phyloP scores from a whole-genome alignment of 2,329 filamentous ascomycete genomes.

The Verticillium isaacii region DNA sequence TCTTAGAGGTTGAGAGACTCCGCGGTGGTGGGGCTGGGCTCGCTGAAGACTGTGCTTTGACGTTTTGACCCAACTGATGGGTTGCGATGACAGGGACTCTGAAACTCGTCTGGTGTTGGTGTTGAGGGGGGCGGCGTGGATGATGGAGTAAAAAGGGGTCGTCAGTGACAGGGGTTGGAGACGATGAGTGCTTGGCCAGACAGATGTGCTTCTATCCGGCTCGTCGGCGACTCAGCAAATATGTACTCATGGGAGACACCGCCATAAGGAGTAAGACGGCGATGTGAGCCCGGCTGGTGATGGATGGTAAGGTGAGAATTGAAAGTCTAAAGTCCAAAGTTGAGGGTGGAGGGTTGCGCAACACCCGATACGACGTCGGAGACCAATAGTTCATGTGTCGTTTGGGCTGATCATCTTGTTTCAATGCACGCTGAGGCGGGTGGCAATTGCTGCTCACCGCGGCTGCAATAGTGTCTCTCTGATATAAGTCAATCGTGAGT shows the following conservation, averaged over 20 bases:
- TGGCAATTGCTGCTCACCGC: neutral
- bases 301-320: no score
- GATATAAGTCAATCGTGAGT: neutral
- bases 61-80: neutral
- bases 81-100: slow-evolving; percentile 4
- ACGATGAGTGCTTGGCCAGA: neutral
- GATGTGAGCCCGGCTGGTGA: no score
- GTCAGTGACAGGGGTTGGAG: neutral
- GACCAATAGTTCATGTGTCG: neutral
- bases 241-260: no score
- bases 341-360: no score
- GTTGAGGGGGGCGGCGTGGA: neutral
- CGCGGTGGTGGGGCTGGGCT: neutral
- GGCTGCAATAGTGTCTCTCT: neutral
- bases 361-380: neutral
- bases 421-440: neutral
- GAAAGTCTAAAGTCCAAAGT: no score
- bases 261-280: no score
- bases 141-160: neutral
- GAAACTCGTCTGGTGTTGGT: slow-evolving; percentile 1
- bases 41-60: neutral
- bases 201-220: neutral
- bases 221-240: no score
- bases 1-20: neutral
- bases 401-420: neutral